A percentile compares a stretch with the other conserved stretches of the same genome.
phyloP scores from a whole-genome alignment of 2,329 filamentous ascomycete species.

The Fusarium torulosum region DNA sequence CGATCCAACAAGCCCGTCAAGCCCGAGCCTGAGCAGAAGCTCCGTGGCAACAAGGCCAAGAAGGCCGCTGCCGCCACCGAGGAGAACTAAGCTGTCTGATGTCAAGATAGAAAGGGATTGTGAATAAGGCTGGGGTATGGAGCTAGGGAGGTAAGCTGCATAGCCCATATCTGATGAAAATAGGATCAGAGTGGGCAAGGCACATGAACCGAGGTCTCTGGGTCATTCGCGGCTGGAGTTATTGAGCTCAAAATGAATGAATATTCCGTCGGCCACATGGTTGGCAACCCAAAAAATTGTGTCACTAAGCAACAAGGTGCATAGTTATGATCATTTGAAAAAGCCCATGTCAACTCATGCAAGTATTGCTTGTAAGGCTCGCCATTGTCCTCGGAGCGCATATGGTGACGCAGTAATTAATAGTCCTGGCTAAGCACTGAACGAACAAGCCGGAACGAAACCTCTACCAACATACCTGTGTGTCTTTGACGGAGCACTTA shows the following conservation, averaged over 20 bases:
- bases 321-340: conserved; percentile 14
- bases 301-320: neutral
- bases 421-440: neutral
- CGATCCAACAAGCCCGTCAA: conserved; percentile 83
- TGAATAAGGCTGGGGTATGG: conserved; percentile 37
- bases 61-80: conserved; percentile 70
- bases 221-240: conserved; percentile 48
- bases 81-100: conserved; percentile 49
- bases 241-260: conserved; percentile 50
- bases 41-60: conserved; percentile 82
- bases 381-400: neutral
- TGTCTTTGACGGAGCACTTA: conserved; percentile 1
- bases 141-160: conserved; percentile 40
- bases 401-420: neutral
- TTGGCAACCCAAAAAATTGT: conserved; percentile 40
- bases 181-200: conserved; percentile 40
- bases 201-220: conserved; percentile 47
- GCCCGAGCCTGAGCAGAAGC: conserved; percentile 78
- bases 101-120: conserved; percentile 37
- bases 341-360: neutral
- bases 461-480: neutral
- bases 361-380: neutral
- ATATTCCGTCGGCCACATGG: conserved; percentile 42
- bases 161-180: conserved; percentile 42
- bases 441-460: neutral